Evolutionary conservation across 2,329 filamentous ascomycete species (phyloP).

Genomic region (Atkinsonella hypoxylon): DNA sequence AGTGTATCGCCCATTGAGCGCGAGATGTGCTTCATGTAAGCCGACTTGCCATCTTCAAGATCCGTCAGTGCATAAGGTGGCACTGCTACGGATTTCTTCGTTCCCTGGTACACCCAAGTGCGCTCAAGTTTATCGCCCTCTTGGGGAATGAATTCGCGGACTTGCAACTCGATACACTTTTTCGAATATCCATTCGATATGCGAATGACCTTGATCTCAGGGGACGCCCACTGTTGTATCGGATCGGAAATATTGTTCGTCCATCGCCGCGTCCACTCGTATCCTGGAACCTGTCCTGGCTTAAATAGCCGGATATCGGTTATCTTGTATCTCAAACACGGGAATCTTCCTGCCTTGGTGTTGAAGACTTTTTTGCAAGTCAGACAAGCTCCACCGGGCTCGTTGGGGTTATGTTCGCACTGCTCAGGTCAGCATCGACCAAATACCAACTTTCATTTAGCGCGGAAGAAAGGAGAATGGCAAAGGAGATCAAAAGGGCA

Average conservation of each 20-base stretch:
- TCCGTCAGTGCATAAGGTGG: slow-evolving; percentile 46
- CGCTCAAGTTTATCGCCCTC: slow-evolving; percentile 42
- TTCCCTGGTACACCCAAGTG: slow-evolving; percentile 38
- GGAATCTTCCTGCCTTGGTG: slow-evolving; percentile 39
- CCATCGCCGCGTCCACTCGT: slow-evolving; percentile 49
- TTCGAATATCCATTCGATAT: slow-evolving; percentile 43
- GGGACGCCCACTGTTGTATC: slow-evolving; percentile 43
- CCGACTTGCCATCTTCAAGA: slow-evolving; percentile 35
- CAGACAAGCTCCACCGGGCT: slow-evolving; percentile 36
- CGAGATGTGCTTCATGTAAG: slow-evolving; percentile 39
- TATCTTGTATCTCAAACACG: slow-evolving; percentile 49
- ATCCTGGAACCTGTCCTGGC: slow-evolving; percentile 43
- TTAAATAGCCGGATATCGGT: slow-evolving; percentile 47
- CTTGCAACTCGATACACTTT: slow-evolving; percentile 34
- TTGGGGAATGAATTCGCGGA: slow-evolving; percentile 43
- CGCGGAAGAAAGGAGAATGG: background rate
- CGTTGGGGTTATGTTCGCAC: slow-evolving; percentile 39
- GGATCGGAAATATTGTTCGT: slow-evolving; percentile 41
- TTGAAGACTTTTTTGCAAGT: slow-evolving; percentile 41
- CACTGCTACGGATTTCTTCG: slow-evolving; percentile 34
- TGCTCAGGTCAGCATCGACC: slow-evolving; percentile 14
- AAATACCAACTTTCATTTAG: background rate
- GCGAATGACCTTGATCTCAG: slow-evolving; percentile 35
- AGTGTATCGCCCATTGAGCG: slow-evolving; percentile 35
- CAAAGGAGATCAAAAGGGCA: too few relatives aligned